These are phyloP conservation scores for Leishmania tarentolae DNA, from an alignment of 208 protist species.

Conservation along the genomic window DNA sequence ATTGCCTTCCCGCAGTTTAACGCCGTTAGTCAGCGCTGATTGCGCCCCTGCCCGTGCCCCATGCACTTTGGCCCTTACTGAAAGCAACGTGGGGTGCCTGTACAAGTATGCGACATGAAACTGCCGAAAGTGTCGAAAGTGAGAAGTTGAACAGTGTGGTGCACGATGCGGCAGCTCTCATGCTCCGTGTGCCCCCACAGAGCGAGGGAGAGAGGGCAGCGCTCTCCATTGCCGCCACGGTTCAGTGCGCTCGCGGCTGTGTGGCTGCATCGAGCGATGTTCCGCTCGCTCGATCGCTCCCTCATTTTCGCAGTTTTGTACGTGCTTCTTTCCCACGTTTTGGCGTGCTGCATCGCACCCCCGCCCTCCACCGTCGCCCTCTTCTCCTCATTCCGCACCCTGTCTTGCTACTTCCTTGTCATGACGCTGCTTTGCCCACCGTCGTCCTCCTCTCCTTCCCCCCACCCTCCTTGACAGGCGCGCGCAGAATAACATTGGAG, in stretches of 20 bases:
- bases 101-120: not conserved
- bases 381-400: not conserved
- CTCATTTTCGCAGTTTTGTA: not conserved
- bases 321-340: not conserved
- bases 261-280: not conserved
- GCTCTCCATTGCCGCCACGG: not conserved
- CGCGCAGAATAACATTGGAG: not conserved
- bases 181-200: not conserved
- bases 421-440: not conserved
- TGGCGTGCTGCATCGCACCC: not conserved
- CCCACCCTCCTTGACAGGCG: not conserved
- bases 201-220: too few relatives aligned
- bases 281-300: not conserved
- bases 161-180: not conserved
- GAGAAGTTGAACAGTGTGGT: not conserved
- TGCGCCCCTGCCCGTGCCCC: not conserved
- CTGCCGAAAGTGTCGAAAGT: not conserved
- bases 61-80: not conserved
- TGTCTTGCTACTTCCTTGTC: not conserved
- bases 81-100: not conserved
- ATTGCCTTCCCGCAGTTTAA: not conserved
- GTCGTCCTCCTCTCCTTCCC: not conserved
- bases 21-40: not conserved
- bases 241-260: not conserved
- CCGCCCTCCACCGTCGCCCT: not conserved